Evolutionary conservation across 2,329 filamentous ascomycete species (phyloP).

Genomic region (Fusarium nygamai): DNA sequence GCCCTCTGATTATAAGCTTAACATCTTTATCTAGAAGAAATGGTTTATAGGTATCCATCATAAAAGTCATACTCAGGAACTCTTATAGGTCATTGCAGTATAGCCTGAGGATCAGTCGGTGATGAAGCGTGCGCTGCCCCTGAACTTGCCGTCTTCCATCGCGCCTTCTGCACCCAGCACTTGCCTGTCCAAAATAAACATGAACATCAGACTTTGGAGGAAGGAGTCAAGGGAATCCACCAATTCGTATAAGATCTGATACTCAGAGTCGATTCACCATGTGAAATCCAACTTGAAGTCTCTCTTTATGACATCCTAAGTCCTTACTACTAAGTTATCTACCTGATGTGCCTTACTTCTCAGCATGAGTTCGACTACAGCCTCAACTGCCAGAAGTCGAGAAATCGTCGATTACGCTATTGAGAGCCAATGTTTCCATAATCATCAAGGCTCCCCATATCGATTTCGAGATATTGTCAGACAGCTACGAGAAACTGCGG

Average conservation of each 20-base stretch:
- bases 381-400: conserved; percentile 2
- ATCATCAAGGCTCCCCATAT: conserved; percentile 41
- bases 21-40: neutral
- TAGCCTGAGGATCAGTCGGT: neutral
- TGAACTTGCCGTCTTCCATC: neutral
- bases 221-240: neutral
- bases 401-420: conserved; percentile 42
- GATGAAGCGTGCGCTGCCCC: neutral
- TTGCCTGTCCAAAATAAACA: neutral
- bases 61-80: neutral
- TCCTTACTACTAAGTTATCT: neutral
- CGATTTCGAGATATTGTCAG: conserved; percentile 38
- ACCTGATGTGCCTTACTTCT: neutral
- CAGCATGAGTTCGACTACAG: conserved; percentile 7
- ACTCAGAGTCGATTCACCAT: neutral
- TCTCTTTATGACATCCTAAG: neutral
- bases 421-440: conserved; percentile 41
- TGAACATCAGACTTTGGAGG: neutral
- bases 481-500: conserved; percentile 27
- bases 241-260: neutral
- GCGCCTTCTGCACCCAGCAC: neutral
- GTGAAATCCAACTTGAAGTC: neutral
- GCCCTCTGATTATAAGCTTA: neutral
- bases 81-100: no score
- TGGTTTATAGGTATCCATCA: no score